Evolutionary conservation across 2,329 filamentous ascomycete species (phyloP), one percentile per base, ranked within the genome.

Genomic region (Apiospora phragmitis): DNA sequence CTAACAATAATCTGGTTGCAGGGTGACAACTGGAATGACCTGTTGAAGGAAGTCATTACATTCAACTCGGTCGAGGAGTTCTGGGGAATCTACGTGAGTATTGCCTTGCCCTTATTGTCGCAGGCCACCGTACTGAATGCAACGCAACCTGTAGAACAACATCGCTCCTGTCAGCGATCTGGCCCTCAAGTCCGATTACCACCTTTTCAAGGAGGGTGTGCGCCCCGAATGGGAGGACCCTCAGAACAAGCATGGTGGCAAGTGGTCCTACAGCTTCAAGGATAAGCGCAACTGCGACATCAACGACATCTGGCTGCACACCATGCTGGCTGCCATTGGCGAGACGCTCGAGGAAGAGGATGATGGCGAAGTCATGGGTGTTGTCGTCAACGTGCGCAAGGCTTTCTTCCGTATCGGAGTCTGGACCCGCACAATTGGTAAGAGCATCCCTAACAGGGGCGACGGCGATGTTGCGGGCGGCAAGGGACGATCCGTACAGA

Each of bases 51-150:
- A 83, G 95, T 99, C 77, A 98, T 99, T 79, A 98, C 94, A 70
- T 98, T 99, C 79, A 94, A 97, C 85, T 97, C 95, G 3, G 96
- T 99, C 35, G 96, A 99, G 85, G 97, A 99, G 83, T 99, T 99
- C 85, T 99, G 96, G 96, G 96, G 96, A 72, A 94, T 99, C 81
- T 98, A 98, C 84, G 97, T 99, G 89, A 82, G 95, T 87, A 49
- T 70, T 32, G 26, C 49, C 24, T 41, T 66, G 24, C 65, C 26
- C 42, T 35, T 35, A 45, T 67, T 59, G 47, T 70, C 21, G 41
- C 26, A n/a, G 26, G 26, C 12, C 26, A 16, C 24, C 12, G 6
- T 59, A 51, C 47, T 55, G n/a, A n/a, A 68, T 38, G 8, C 49
- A 59, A 21, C 11, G 11, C 71, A 43, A 42, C 68, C 47, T 77